Evolutionary conservation across 495 filamentous ascomycete genomes (phyloP), one percentile per base, ranked within the genome.

Genomic region (Lophiostoma macrostomum): DNA sequence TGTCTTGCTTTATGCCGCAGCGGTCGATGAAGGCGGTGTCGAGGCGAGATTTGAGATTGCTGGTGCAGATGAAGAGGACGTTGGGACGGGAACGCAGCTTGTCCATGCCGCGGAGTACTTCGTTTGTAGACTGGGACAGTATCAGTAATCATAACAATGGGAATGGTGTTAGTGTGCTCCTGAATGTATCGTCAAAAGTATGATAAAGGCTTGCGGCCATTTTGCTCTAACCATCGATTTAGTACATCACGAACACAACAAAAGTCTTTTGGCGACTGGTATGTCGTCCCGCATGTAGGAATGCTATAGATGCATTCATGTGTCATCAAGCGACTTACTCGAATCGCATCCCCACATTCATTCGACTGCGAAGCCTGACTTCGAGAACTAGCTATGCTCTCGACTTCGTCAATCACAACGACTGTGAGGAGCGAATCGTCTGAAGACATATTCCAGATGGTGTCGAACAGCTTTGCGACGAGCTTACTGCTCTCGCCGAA

Each of bases 401-500:
- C 79, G 11, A 82, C 71, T 41, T 80, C 78, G 56, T 82, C 79
- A 45, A 82, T 73, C 12, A 82, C 50, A 0, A 82, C 69, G 34
- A 72, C 73, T 12, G 80, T 59, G 35, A 81, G 71, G 3, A 67
- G 67, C 23, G 68, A 60, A 5, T 71, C 66, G 41, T 80, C 74
- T 47, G 70, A 67, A 4, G 76, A 65, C 42, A 78, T 63, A 5
- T 49, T 39, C 47, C 67, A 64, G 37, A 82, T 73, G 24, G 57
- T 56, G n/a, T 76, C 72, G 59, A 82, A 81, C 46, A 74, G 44
- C 34, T 66, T 71, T 16, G 64, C 65, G 14, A 82, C 71, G 7
- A 75, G 63, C 58, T 80, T 81, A n/a, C 75, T 72, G 40, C 76
- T 79, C 58, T 80, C 77, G 13, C 75, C 70, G 56, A 79, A 80